phyloP scores from a whole-genome alignment of 23 red algal genomes.

The Gracilaria domingensis region DNA sequence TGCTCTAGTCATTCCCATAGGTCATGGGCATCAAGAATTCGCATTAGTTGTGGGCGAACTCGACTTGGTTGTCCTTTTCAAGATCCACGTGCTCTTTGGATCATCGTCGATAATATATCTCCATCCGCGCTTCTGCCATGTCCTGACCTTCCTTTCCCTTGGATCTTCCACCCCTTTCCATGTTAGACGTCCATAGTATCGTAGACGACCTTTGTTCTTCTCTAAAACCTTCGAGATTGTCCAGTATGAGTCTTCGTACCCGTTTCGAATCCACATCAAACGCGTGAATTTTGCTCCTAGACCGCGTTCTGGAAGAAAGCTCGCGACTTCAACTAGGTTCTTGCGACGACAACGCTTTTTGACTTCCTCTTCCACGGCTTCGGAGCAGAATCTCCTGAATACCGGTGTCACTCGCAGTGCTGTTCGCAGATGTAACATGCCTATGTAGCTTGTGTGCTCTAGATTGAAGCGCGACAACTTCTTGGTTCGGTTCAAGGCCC shows the following conservation, averaged over 20 bases:
- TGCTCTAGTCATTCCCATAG: neutral
- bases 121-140: constrained; percentile 60
- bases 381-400: constrained; percentile 32
- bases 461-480: neutral
- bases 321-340: constrained; percentile 42
- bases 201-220: constrained; percentile 45
- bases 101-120: constrained; percentile 51
- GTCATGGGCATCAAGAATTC: neutral
- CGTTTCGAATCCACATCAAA: constrained; percentile 54
- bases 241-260: constrained; percentile 54
- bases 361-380: constrained; percentile 6
- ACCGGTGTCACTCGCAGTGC: neutral
- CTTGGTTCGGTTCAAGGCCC: neutral
- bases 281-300: constrained; percentile 53
- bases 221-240: constrained; percentile 49
- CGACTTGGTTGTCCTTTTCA: constrained; percentile 2
- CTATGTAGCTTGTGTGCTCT: too few species aligned
- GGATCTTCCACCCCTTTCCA: constrained; percentile 58
- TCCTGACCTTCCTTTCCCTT: constrained; percentile 28
- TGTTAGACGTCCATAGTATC: constrained; percentile 50
- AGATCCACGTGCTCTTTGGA: constrained; percentile 24
- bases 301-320: constrained; percentile 45
- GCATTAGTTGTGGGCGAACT: neutral
- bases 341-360: constrained; percentile 47
- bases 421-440: neutral